phyloP scores from a whole-genome alignment of 495 filamentous ascomycete species.

The Neurospora pannonica region DNA sequence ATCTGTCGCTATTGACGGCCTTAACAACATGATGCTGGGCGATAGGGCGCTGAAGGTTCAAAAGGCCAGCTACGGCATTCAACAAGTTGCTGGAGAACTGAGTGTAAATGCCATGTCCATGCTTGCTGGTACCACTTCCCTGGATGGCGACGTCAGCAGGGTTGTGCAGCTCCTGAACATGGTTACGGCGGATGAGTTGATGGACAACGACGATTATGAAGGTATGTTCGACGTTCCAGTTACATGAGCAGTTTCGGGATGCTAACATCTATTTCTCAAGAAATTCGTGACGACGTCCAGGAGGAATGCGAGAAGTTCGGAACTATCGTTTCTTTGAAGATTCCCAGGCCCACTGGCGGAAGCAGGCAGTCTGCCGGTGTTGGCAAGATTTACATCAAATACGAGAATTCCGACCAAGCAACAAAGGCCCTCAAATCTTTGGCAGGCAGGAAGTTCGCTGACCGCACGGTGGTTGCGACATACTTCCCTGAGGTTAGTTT shows the following conservation, averaged over 20 bases:
- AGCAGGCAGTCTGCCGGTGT: constrained; percentile 78
- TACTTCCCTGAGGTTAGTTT: constrained; percentile 78
- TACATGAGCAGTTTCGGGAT: background rate
- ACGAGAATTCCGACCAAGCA: constrained; percentile 67
- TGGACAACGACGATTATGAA: constrained; percentile 90
- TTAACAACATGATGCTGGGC: constrained; percentile 87
- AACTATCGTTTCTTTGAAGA: constrained; percentile 71
- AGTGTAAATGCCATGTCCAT: constrained; percentile 97
- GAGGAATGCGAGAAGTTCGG: constrained; percentile 93
- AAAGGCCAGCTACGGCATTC: constrained; percentile 84
- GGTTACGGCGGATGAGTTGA: constrained; percentile 91
- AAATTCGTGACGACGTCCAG: constrained; percentile 86
- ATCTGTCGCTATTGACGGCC: constrained; percentile 77
- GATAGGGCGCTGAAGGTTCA: constrained; percentile 76
- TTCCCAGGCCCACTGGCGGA: constrained; percentile 76
- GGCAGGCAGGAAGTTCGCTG: constrained; percentile 88
- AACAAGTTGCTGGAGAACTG: constrained; percentile 87
- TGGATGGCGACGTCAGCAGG: constrained; percentile 62
- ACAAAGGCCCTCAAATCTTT: constrained; percentile 74
- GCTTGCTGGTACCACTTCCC: constrained; percentile 86
- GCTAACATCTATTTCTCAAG: constrained; percentile 35
- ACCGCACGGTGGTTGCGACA: constrained; percentile 90
- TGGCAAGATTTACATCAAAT: constrained; percentile 96
- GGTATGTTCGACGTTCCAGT: constrained; percentile 43
- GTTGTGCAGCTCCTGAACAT: constrained; percentile 94